Evolutionary conservation across 305 asterid genomes (phyloP), one percentile per base, ranked within the genome.

Genomic region (Withania somnifera): DNA sequence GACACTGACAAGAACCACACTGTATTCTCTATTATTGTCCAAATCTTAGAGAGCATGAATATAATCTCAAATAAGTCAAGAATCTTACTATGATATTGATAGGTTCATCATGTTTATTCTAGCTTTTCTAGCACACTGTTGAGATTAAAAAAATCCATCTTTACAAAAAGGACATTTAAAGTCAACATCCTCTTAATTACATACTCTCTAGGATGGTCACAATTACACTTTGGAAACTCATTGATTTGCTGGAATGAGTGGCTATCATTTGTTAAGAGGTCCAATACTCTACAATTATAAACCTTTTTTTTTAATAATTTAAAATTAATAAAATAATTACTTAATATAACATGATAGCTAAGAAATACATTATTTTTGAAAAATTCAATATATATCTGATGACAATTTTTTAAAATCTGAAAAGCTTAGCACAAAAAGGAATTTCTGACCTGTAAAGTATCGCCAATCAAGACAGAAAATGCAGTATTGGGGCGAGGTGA

Each of bases 381-480:
- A 9, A 22, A 26, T 5, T 60, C 5, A 26, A 26, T 0, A 0
- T 58, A 24, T 0, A 36, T 36, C 13, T 0, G 2, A 26, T 2
- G 0, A 13, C 1, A 2, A 5, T 13, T 26, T 24, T 60, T 1
- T 38, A 38, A 10, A 38, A 10, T 38, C 7, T 6, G 9, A 6
- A 2, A 1, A 38, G 10, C 7, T 38, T 1, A 34, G 1, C 7
- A 6, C 6, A 38, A 60, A 1, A 60, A 26, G 40, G 2, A 34
- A 9, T 66, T 2, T 8, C 17, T 34, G 28, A 66, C 98, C 92
- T 94, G 95, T 30, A 94, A 86, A 61, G 90, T 80, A 84, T 94
- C 98, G 28, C 98, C 98, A 15, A 94, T 94, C 56, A 86, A 90
- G 64, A 92, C 88, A 10, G 89, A 92, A 73, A 91, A 94, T 20